Evolutionary conservation across 2,329 filamentous ascomycete genomes (phyloP).

Genomic region (Coniochaeta ligniaria): DNA sequence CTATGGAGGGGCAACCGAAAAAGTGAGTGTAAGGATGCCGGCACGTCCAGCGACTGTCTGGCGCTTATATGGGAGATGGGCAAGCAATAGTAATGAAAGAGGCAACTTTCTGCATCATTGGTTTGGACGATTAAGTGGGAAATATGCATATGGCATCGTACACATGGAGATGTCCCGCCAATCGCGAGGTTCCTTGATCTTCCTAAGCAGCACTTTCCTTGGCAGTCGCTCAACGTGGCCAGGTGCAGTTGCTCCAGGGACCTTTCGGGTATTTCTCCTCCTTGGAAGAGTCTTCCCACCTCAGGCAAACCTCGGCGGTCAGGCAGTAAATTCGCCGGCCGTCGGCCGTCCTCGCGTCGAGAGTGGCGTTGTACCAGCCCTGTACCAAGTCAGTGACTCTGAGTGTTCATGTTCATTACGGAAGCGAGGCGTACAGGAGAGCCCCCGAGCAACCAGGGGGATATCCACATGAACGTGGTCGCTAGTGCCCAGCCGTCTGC

Average conservation of each 20-base stretch:
- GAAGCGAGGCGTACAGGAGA: conserved; percentile 2
- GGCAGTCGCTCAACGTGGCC: conserved; percentile 6
- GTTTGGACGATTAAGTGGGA: too few species aligned
- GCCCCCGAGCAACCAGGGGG: conserved; percentile 4
- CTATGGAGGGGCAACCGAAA: too few species aligned
- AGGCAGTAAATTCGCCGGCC: conserved; percentile 8
- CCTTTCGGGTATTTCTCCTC: conserved; percentile 4
- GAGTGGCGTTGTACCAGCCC: conserved; percentile 6
- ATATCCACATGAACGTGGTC: not conserved
- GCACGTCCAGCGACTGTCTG: too few species aligned
- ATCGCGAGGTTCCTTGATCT: not conserved
- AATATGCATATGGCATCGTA: too few species aligned
- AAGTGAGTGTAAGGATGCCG: too few species aligned
- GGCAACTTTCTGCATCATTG: too few species aligned
- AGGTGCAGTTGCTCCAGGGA: conserved; percentile 6
- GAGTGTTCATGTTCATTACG: not conserved
- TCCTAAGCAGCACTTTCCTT: not conserved
- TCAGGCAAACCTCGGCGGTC: conserved; percentile 7
- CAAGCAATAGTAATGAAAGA: too few species aligned
- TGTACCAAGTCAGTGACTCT: not conserved
- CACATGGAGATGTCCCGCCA: not conserved
- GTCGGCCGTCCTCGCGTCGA: conserved; percentile 7
- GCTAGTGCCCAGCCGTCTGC: conserved; percentile 6
- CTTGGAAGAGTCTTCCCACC: conserved; percentile 4
- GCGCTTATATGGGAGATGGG: too few species aligned